These are phyloP conservation scores for Abortiporus biennis DNA, from an alignment of 1,284 basidiomycete species.

Conservation along the genomic window DNA sequence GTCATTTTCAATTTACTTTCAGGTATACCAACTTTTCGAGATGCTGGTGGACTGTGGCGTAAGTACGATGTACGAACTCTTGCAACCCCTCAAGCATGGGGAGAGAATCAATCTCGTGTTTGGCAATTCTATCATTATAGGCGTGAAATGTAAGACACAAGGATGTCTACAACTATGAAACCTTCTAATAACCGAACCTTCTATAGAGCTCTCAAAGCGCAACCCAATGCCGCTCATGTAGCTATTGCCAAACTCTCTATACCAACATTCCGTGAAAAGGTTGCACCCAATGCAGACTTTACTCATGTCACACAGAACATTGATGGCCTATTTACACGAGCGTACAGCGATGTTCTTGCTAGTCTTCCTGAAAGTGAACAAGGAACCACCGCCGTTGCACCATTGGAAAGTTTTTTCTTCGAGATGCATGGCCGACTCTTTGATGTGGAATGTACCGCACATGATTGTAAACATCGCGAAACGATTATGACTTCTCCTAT, in stretches of 20 bases:
- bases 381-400: too few species aligned
- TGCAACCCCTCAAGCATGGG: slow-evolving; percentile 35
- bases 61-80: slow-evolving; percentile 27
- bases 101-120: slow-evolving; percentile 28
- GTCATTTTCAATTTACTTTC: background rate
- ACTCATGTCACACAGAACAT: slow-evolving; percentile 36
- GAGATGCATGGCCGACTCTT: slow-evolving; percentile 67
- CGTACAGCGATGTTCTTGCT: slow-evolving; percentile 15
- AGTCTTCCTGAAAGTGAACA: too few species aligned
- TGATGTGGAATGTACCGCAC: slow-evolving; percentile 49
- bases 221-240: slow-evolving; percentile 30
- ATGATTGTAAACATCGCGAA: slow-evolving; percentile 15
- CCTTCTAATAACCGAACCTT: too few species aligned
- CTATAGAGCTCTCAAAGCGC: slow-evolving; percentile 22
- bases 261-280: slow-evolving; percentile 13
- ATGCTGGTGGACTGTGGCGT: slow-evolving; percentile 34
- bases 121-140: slow-evolving; percentile 39
- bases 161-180: too few species aligned
- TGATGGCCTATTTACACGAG: slow-evolving; percentile 28
- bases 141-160: slow-evolving; percentile 24
- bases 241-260: slow-evolving; percentile 24
- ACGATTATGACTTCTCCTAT: slow-evolving; percentile 41
- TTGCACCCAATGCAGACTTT: slow-evolving; percentile 20
- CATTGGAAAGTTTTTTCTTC: slow-evolving; percentile 31
- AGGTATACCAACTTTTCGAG: slow-evolving; percentile 62